phyloP scores from a whole-genome alignment of 805 yeast genomes.

The Monosporozyma solicola region DNA sequence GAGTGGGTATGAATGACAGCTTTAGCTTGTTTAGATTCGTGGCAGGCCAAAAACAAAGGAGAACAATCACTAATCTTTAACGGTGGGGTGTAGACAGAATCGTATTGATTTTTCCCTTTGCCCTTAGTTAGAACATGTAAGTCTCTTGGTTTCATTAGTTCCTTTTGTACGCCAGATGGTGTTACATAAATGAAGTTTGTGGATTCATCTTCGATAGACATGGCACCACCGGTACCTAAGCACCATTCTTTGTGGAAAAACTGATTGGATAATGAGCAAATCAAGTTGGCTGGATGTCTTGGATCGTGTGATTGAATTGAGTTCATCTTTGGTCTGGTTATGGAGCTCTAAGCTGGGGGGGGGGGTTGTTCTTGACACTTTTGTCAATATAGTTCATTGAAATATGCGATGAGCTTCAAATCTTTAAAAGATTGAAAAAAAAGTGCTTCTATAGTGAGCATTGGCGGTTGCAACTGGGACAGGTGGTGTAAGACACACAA shows the following conservation, averaged over 20 bases:
- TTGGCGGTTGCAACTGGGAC: no score
- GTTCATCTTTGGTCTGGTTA: background rate
- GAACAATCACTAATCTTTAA: constrained; percentile 92
- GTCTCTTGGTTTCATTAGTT: constrained; percentile 70
- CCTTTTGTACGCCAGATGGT: constrained; percentile 96
- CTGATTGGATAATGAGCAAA: constrained; percentile 68
- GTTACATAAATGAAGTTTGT: constrained; percentile 61
- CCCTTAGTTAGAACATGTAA: constrained; percentile 63
- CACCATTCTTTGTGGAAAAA: constrained; percentile 85
- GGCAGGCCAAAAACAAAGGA: constrained; percentile 72
- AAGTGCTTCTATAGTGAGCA: background rate
- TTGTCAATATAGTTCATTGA: background rate
- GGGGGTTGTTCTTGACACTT: background rate
- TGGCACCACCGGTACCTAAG: constrained; percentile 95
- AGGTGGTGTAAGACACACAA: background rate
- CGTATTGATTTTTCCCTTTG: constrained; percentile 32
- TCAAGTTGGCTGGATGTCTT: constrained; percentile 72
- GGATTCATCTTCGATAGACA: constrained; percentile 48
- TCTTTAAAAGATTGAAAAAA: background rate
- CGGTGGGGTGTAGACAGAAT: constrained; percentile 50
- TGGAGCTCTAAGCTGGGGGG: no score
- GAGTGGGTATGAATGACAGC: constrained; percentile 96
- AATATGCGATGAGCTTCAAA: background rate
- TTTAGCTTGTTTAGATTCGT: constrained; percentile 62
- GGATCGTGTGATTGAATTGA: constrained; percentile 35